Percentiles rank a stretch among this genome's conserved stretches.
Evolutionary conservation across 805 yeast species (phyloP).

Genomic region (Candida parachauliodes): DNA sequence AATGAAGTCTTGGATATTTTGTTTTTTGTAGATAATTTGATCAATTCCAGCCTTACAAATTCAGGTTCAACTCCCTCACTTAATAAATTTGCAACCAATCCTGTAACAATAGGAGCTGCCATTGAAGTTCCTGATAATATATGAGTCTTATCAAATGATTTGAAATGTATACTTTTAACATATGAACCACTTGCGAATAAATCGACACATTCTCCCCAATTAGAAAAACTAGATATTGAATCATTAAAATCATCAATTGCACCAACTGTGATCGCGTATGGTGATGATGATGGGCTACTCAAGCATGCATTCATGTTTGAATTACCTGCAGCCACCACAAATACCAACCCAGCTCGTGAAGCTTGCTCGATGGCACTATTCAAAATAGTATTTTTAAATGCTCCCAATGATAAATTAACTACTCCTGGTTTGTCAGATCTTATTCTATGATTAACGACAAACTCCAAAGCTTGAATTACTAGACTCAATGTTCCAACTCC

Average conservation of each 20-base stretch:
- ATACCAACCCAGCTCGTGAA: constrained; percentile 60
- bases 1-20: constrained; percentile 46
- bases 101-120: constrained; percentile 73
- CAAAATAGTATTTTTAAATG: constrained; percentile 59
- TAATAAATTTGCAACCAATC: constrained; percentile 53
- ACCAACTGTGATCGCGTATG: constrained; percentile 73
- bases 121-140: constrained; percentile 71
- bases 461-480: constrained; percentile 64
- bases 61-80: constrained; percentile 46
- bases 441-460: constrained; percentile 56
- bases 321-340: constrained; percentile 88
- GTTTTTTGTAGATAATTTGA: constrained; percentile 44
- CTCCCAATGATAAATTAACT: constrained; percentile 78
- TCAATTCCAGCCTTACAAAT: constrained; percentile 41
- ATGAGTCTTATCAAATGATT: constrained; percentile 21
- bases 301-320: constrained; percentile 71
- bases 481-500: constrained; percentile 72
- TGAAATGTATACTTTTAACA: constrained; percentile 53
- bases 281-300: constrained; percentile 83
- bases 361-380: constrained; percentile 79
- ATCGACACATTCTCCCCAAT: constrained; percentile 89
- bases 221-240: constrained; percentile 69
- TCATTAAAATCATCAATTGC: constrained; percentile 79
- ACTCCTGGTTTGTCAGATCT: constrained; percentile 45
- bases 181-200: constrained; percentile 77